Conservation (phyloP, 306 rosid species). For the Styphnolobium japonicum region DNA sequence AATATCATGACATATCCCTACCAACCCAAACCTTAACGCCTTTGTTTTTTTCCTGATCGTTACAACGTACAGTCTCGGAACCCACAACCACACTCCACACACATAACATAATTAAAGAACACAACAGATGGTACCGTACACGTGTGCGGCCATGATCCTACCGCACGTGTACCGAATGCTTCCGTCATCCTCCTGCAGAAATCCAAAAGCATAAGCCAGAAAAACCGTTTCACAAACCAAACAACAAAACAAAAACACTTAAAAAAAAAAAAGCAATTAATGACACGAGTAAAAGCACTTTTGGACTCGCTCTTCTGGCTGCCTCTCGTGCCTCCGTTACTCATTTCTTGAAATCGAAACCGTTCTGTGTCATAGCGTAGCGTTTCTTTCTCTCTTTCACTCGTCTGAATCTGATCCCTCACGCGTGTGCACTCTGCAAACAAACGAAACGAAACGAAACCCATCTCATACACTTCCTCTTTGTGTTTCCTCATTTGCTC, state of each 20-base stretch:
- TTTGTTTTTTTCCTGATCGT: too few relatives aligned
- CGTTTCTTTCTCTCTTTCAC: not conserved
- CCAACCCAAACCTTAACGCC: too few relatives aligned
- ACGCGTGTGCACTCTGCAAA: slow-evolving; percentile 36
- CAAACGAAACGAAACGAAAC: slow-evolving; percentile 10
- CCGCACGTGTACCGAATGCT: slow-evolving; percentile 15
- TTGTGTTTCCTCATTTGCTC: slow-evolving; percentile 9
- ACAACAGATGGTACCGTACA: not conserved
- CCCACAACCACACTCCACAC: too few relatives aligned
- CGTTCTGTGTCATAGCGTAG: not conserved
- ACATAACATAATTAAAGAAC: too few relatives aligned
- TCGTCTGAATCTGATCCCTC: slow-evolving; percentile 10
- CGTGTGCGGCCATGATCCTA: slow-evolving; percentile 11
- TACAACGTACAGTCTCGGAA: too few relatives aligned
- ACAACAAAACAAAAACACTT: not conserved
- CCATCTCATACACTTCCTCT: not conserved
- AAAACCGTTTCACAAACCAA: not conserved
- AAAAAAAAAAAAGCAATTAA: not conserved
- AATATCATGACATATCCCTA: too few relatives aligned
- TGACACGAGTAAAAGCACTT: not conserved
- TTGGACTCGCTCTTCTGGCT: not conserved
- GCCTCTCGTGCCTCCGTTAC: not conserved
- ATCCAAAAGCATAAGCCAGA: not conserved
- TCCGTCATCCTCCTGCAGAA: not conserved
- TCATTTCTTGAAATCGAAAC: slow-evolving; percentile 16